Percentiles rank a stretch among this genome's conserved stretches.
Conservation (phyloP, 2,329 filamentous ascomycete genomes). For the Fusarium sp. region DNA sequence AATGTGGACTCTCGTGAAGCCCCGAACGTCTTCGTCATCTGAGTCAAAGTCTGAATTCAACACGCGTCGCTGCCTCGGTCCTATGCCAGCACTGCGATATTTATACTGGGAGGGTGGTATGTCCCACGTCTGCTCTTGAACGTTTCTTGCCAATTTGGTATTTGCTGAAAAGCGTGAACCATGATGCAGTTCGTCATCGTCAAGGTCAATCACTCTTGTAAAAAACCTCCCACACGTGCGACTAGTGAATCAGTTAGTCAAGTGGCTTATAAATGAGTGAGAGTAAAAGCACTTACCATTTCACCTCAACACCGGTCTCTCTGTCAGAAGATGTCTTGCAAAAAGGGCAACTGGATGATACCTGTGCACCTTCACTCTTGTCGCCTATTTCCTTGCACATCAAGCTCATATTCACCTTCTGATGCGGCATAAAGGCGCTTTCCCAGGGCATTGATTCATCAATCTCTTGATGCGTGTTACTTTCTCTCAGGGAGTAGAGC, state of each 20-base stretch:
- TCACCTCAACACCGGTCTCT: fast-evolving
- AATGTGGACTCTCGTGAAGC: not conserved
- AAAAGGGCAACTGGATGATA: not conserved
- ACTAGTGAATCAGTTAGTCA: not conserved
- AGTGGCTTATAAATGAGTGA: not conserved
- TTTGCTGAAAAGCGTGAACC: not conserved
- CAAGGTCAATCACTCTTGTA: not conserved
- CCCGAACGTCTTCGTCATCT: not conserved
- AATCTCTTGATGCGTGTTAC: not conserved
- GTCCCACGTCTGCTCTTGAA: no score
- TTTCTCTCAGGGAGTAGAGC: not conserved
- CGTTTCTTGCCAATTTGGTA: not conserved
- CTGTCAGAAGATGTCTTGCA: not conserved
- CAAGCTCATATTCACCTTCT: not conserved
- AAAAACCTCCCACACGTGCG: not conserved
- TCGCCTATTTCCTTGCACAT: not conserved
- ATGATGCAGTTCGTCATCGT: no score
- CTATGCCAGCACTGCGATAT: not conserved
- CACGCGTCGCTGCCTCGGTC: no score
- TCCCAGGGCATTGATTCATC: not conserved
- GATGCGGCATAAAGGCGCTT: not conserved
- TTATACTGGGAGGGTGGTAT: not conserved
- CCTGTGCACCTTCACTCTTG: fast-evolving
- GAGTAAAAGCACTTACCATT: not conserved
- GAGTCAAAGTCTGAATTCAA: not conserved